Evolutionary conservation across 2,329 filamentous ascomycete species (phyloP).

Genomic region (Colletotrichum graminicola): DNA sequence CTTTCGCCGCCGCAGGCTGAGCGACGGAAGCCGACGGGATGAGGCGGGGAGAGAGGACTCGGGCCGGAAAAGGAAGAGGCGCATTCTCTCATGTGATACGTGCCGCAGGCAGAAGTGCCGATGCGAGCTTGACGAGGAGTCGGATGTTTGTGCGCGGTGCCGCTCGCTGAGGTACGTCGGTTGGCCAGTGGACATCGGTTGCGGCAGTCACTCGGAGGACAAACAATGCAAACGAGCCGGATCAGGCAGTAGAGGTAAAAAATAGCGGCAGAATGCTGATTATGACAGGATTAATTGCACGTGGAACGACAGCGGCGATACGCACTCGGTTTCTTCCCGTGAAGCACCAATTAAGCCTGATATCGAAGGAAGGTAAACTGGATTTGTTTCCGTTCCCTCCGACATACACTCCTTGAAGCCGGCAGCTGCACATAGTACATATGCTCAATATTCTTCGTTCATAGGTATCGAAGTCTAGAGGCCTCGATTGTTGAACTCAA

Average conservation of each 20-base stretch:
- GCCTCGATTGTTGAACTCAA: slow-evolving; percentile 33
- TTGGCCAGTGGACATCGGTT: neutral
- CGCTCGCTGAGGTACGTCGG: slow-evolving; percentile 36
- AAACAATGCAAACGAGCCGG: neutral
- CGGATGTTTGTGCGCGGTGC: slow-evolving; percentile 39
- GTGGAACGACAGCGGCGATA: slow-evolving; percentile 41
- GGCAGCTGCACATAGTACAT: neutral
- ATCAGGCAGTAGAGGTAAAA: too few species aligned
- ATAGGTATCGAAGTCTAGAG: slow-evolving; percentile 33
- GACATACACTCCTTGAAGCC: neutral
- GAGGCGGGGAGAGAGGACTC: slow-evolving; percentile 24
- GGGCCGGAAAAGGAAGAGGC: slow-evolving; percentile 37
- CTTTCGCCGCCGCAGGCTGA: slow-evolving; percentile 26
- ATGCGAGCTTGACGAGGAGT: slow-evolving; percentile 39
- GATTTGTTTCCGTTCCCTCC: neutral
- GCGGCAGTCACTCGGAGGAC: neutral
- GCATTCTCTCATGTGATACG: slow-evolving; percentile 41
- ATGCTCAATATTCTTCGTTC: neutral
- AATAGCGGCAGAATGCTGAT: neutral
- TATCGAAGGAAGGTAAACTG: slow-evolving; percentile 27
- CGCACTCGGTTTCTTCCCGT: slow-evolving; percentile 29
- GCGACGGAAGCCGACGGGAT: slow-evolving; percentile 30
- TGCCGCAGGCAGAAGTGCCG: slow-evolving; percentile 41
- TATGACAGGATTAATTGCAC: slow-evolving; percentile 31
- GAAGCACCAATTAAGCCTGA: slow-evolving; percentile 29